A percentile compares a stretch with the other conserved stretches of the same genome.
Conservation (phyloP, 139 green algal species). For the Chlorella sp. region DNA sequence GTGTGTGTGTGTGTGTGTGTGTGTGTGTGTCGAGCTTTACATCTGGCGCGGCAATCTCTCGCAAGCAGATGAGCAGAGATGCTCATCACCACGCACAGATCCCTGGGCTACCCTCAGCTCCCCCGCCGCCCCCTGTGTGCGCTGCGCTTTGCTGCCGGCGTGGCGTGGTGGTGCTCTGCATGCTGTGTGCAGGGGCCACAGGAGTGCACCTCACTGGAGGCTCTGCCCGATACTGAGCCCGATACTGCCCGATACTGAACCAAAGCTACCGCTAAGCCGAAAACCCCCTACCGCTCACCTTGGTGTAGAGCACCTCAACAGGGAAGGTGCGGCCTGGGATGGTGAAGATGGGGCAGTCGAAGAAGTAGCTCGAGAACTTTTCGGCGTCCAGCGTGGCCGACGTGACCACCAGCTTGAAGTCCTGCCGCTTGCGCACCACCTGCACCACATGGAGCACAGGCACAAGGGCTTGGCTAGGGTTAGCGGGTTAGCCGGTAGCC, state of each 20-base stretch:
- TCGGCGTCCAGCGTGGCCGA: slow-evolving; percentile 93
- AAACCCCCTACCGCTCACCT: slow-evolving; percentile 22
- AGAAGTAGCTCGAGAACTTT: slow-evolving; percentile 95
- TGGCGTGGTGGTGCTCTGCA: no score
- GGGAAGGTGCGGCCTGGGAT: slow-evolving; percentile 92
- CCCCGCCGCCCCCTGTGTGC: no score
- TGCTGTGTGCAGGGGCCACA: not conserved
- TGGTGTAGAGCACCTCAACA: slow-evolving; percentile 89
- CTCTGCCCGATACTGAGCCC: no score
- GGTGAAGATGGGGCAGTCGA: slow-evolving; percentile 84
- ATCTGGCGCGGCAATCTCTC: no score
- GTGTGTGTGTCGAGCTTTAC: not conserved
- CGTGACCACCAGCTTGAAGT: slow-evolving; percentile 76
- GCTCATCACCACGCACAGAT: no score
- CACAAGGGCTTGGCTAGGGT: not conserved
- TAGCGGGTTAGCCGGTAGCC: not conserved
- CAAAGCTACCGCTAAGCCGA: not conserved
- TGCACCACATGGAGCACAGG: slow-evolving; percentile 2
- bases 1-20: not conserved
- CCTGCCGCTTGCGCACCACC: slow-evolving; percentile 18
- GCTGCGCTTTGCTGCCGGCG: no score
- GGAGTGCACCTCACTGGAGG: not conserved
- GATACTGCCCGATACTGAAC: no score
- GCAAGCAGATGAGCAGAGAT: no score
- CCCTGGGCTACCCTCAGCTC: no score